Evolutionary conservation across 305 asterid genomes (phyloP).

Genomic region (Withania somnifera): DNA sequence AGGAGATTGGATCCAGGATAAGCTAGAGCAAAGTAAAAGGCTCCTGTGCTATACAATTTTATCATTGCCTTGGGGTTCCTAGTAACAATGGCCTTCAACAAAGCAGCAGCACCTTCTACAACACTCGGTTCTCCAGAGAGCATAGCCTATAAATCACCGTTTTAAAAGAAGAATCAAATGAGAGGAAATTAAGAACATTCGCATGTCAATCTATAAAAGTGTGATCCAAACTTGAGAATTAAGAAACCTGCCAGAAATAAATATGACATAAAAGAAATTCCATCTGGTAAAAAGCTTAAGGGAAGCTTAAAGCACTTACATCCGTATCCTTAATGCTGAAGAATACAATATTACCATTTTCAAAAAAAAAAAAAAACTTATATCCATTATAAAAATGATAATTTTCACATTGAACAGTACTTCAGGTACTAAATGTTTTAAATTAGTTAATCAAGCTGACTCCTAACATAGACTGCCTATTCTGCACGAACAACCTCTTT

Average conservation of each 20-base stretch:
- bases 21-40: slow-evolving; percentile 88
- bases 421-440: not conserved
- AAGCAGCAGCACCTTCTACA: slow-evolving; percentile 91
- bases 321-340: too few species aligned
- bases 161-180: slow-evolving; percentile 2
- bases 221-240: slow-evolving; percentile 4
- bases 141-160: slow-evolving; percentile 52
- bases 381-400: not conserved
- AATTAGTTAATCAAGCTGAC: not conserved
- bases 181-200: not conserved
- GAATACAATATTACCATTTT: too few species aligned
- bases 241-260: not conserved
- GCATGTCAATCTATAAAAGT: not conserved
- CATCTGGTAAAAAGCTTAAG: not conserved
- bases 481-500: not conserved
- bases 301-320: not conserved
- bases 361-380: too few species aligned
- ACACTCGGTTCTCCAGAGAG: slow-evolving; percentile 93
- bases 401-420: not conserved
- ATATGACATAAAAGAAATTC: not conserved
- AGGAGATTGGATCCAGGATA: slow-evolving; percentile 99
- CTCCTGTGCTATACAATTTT: slow-evolving; percentile 83
- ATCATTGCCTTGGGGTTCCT: slow-evolving; percentile 99
- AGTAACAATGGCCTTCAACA: slow-evolving; percentile 85
- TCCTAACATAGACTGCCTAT: not conserved